These are phyloP conservation scores for Geranium incanum DNA, from an alignment of 441 rosid genomes.

Conservation along the genomic window DNA sequence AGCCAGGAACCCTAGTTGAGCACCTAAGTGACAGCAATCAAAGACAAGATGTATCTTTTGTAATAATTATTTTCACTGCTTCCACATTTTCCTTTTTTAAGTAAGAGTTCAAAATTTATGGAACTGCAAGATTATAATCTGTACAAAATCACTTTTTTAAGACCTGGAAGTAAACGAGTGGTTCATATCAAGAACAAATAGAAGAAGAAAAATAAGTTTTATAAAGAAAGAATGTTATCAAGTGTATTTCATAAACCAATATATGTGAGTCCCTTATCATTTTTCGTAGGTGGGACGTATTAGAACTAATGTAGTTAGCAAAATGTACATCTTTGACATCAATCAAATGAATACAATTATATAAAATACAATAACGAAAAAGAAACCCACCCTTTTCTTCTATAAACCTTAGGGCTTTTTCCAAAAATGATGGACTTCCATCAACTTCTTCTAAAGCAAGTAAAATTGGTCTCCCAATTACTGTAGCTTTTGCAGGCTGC, in stretches of 20 bases:
- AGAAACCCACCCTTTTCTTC: slow-evolving; percentile 76
- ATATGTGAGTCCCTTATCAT: background rate
- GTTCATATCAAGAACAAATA: background rate
- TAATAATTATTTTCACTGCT: background rate
- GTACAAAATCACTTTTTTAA: background rate
- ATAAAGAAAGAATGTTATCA: background rate
- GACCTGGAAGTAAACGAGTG: background rate
- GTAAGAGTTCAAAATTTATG: background rate
- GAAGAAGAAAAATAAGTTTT: background rate
- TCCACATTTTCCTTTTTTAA: background rate
- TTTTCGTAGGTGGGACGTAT: background rate
- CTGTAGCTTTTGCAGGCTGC: slow-evolving; percentile 45
- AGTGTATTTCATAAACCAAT: too few relatives aligned
- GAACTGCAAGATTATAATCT: background rate
- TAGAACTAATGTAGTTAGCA: background rate
- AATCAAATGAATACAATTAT: background rate
- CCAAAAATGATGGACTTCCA: slow-evolving; percentile 96
- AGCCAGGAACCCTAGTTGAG: background rate
- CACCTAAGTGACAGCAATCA: too few relatives aligned
- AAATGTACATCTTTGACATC: background rate
- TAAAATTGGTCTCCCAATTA: slow-evolving; percentile 76
- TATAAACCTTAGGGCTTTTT: slow-evolving; percentile 83
- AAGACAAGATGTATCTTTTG: background rate
- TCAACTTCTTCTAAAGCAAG: slow-evolving; percentile 97
- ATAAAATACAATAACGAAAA: slow-evolving; percentile 7